phyloP scores from a whole-genome alignment of 1,139 yeast genomes.

The Yarrowia galli region DNA sequence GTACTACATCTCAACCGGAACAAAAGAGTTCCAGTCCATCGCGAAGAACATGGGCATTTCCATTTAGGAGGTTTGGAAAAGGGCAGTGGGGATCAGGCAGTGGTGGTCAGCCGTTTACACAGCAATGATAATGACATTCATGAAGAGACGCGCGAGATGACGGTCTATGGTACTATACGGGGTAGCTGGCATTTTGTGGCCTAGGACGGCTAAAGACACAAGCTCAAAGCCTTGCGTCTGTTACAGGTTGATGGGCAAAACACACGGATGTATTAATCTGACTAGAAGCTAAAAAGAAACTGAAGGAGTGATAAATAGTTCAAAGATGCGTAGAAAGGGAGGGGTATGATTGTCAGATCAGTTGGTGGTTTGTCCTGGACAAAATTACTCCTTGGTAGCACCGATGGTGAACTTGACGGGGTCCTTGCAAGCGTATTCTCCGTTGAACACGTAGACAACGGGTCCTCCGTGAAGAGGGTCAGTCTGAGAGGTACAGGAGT shows the following conservation, averaged over 20 bases:
- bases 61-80: neutral
- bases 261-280: neutral
- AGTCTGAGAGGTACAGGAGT: neutral
- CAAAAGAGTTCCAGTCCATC: slow-evolving; percentile 49
- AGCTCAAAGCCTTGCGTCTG: no score
- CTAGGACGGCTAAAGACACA: no score
- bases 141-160: no score
- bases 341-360: neutral
- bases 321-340: neutral
- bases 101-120: no score
- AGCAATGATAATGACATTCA: no score
- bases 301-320: slow-evolving; percentile 9
- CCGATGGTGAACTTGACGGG: slow-evolving; percentile 18
- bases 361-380: neutral
- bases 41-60: slow-evolving; percentile 43
- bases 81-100: no score
- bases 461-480: slow-evolving; percentile 12
- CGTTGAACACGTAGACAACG: slow-evolving; percentile 13
- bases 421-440: neutral
- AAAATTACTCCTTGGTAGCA: neutral
- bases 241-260: no score
- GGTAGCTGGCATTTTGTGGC: no score
- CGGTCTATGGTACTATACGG: no score
- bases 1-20: slow-evolving; percentile 50
- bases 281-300: slow-evolving; percentile 12